These are phyloP conservation scores for Alternaria metachromatica DNA, from an alignment of 2,329 filamentous ascomycete genomes.

Conservation along the genomic window DNA sequence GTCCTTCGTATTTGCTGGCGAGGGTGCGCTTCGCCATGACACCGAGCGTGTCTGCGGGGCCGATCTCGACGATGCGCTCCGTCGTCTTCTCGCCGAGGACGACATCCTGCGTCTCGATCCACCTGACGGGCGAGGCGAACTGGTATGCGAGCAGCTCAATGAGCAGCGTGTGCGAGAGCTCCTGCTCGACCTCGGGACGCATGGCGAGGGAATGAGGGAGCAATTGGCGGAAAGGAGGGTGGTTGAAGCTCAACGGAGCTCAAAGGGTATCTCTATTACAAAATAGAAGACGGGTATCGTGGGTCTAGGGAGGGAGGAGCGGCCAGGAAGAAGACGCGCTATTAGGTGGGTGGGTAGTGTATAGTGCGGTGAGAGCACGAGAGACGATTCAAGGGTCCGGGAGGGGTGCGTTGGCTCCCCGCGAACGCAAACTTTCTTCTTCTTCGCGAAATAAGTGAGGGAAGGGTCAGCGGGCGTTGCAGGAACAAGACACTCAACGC, in stretches of 20 bases:
- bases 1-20: conserved; percentile 96
- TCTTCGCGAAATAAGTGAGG: conserved; percentile 1
- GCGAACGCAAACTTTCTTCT: conserved; percentile 11
- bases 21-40: conserved; percentile 97
- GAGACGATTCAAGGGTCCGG: conserved; percentile 19
- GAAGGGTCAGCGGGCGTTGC: conserved; percentile 23
- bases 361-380: conserved; percentile 17
- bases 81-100: conserved; percentile 95
- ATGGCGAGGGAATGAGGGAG: conserved; percentile 60
- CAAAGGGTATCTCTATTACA: conserved; percentile 34
- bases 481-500: conserved; percentile 37
- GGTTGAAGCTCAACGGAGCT: conserved; percentile 33
- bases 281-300: conserved; percentile 28
- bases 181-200: conserved; percentile 99
- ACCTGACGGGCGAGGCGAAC: conserved; percentile 97
- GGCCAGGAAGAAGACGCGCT: conserved; percentile 23
- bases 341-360: conserved; percentile 15
- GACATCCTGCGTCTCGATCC: conserved; percentile 99
- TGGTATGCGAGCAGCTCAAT: conserved; percentile 99
- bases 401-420: conserved; percentile 17
- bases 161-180: conserved; percentile 96
- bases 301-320: conserved; percentile 22
- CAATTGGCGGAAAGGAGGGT: conserved; percentile 9
- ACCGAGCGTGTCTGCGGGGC: conserved; percentile 93
- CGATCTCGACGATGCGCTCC: conserved; percentile 96